Percentiles rank a stretch among this genome's conserved stretches.
These are phyloP conservation scores for Fraxinus sp. DNA, from an alignment of 305 asterid genomes.

Conservation along the genomic window DNA sequence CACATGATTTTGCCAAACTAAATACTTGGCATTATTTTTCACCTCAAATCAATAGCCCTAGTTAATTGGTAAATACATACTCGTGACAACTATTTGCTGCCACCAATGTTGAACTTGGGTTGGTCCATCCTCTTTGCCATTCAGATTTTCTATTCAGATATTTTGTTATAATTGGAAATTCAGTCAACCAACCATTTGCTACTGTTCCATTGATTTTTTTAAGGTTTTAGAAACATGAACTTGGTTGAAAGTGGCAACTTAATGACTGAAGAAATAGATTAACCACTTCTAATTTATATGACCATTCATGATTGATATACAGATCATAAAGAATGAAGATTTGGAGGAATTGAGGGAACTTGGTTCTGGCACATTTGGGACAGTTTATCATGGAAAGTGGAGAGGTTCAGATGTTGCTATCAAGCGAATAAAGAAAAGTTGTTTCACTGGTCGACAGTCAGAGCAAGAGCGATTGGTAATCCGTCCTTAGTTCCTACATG, in stretches of 20 bases:
- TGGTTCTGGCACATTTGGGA: slow-evolving; percentile 92
- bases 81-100: slow-evolving; percentile 1
- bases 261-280: slow-evolving; percentile 8
- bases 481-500: slow-evolving; percentile 12
- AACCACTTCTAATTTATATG: slow-evolving; percentile 15
- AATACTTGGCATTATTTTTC: neutral
- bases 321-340: slow-evolving; percentile 78
- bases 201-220: neutral
- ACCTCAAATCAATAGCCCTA: neutral
- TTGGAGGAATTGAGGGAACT: slow-evolving; percentile 85
- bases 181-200: slow-evolving; percentile 7
- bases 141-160: neutral
- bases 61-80: neutral
- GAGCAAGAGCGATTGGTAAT: slow-evolving; percentile 83
- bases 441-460: slow-evolving; percentile 76
- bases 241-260: slow-evolving; percentile 11
- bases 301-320: slow-evolving; percentile 28
- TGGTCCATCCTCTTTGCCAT: neutral
- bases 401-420: slow-evolving; percentile 93
- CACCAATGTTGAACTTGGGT: neutral
- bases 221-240: slow-evolving; percentile 11
- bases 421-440: slow-evolving; percentile 81
- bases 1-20: neutral
- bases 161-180: neutral
- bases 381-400: slow-evolving; percentile 95